These are phyloP conservation scores for Madurella mycetomatis DNA, from an alignment of 2,329 filamentous ascomycete species.

Conservation along the genomic window DNA sequence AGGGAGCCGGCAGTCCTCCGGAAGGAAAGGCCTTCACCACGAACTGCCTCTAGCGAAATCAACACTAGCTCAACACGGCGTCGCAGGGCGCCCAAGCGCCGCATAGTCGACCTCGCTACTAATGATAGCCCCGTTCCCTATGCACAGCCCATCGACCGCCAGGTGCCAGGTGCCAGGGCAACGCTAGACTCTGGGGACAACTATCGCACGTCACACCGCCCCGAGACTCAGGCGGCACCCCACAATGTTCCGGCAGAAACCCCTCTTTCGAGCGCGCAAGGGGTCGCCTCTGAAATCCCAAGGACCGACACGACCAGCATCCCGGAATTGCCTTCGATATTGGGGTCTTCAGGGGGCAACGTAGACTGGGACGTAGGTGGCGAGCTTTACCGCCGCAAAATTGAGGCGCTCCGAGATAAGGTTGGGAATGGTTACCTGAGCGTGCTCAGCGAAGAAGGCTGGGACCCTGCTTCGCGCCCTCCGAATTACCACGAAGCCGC, in stretches of 20 bases:
- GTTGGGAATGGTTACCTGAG: constrained; percentile 85
- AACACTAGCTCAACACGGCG: constrained; percentile 57
- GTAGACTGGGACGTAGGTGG: constrained; percentile 64
- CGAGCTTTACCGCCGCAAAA: constrained; percentile 80
- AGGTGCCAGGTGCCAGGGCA: constrained; percentile 21
- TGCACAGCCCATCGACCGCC: constrained; percentile 30
- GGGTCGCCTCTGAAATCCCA: constrained; percentile 33
- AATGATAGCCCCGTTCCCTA: constrained; percentile 36
- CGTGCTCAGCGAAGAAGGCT: constrained; percentile 73
- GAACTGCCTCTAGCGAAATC: constrained; percentile 53
- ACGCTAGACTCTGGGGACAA: constrained; percentile 32
- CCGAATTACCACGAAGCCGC: constrained; percentile 37
- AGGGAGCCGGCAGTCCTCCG: constrained; percentile 50
- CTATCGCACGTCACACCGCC: constrained; percentile 43
- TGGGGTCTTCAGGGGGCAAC: constrained; percentile 31
- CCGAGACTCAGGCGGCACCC: constrained; percentile 35
- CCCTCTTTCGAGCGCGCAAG: constrained; percentile 29
- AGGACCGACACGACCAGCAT: constrained; percentile 37
- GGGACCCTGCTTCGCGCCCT: constrained; percentile 43
- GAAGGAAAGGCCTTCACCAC: constrained; percentile 55
- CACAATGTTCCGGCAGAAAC: constrained; percentile 29
- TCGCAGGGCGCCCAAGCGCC: constrained; percentile 55
- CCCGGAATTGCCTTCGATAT: constrained; percentile 32
- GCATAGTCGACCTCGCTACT: constrained; percentile 61
- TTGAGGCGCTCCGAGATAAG: constrained; percentile 79